Conservation (phyloP, 2,329 filamentous ascomycete species). For the Coniochaeta sp. region DNA sequence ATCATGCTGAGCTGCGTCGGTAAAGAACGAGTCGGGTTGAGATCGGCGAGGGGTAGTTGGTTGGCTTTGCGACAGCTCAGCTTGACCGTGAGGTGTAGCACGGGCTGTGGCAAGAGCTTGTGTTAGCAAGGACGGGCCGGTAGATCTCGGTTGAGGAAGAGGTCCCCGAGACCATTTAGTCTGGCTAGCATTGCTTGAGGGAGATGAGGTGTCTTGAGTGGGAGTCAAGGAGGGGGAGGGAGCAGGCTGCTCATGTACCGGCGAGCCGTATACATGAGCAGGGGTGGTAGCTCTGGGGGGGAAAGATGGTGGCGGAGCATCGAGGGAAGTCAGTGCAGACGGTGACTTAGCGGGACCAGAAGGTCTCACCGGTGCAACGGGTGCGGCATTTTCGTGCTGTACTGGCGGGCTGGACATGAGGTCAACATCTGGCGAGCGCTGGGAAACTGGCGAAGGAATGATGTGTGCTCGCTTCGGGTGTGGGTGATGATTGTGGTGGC, state of each 20-base stretch:
- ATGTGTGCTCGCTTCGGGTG: conserved; percentile 12
- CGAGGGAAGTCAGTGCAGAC: conserved; percentile 6
- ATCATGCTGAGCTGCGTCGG: conserved; percentile 9
- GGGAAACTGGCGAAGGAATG: conserved; percentile 19
- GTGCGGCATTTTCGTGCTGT: conserved; percentile 49
- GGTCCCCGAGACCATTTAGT: conserved; percentile 42
- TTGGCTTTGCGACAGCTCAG: conserved; percentile 11
- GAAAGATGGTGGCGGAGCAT: conserved; percentile 1
- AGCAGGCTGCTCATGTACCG: conserved; percentile 2
- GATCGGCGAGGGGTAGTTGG: not conserved
- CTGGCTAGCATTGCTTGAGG: conserved; percentile 26
- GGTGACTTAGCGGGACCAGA: conserved; percentile 11
- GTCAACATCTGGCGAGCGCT: conserved; percentile 43
- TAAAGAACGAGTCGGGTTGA: not conserved
- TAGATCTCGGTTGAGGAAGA: conserved; percentile 32
- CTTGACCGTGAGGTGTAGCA: conserved; percentile 32
- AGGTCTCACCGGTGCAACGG: conserved; percentile 34
- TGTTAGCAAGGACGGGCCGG: conserved; percentile 48
- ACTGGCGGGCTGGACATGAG: conserved; percentile 49
- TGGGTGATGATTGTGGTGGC: not conserved
- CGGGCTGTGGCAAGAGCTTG: conserved; percentile 53
- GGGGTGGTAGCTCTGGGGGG: conserved; percentile 2
- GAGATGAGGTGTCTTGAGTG: conserved; percentile 11
- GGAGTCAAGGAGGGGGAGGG: conserved; percentile 13
- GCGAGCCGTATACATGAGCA: not conserved